Percentiles rank a stretch among this genome's conserved stretches.
These are phyloP conservation scores for Heliamphora pulchella DNA, from an alignment of 179 eudicot genomes.

Conservation along the genomic window DNA sequence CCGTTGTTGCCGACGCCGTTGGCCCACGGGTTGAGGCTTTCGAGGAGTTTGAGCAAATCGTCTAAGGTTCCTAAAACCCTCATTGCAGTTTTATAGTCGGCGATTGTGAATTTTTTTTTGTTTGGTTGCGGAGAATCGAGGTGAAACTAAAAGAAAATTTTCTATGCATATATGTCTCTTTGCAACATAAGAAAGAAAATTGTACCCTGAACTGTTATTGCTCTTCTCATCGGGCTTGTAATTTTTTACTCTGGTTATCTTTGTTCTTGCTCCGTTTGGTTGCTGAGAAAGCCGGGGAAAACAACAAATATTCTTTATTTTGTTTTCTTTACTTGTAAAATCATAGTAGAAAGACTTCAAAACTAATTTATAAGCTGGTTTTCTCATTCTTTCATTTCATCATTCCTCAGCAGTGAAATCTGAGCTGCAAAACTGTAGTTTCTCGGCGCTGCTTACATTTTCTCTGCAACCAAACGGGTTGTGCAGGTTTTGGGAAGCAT, in stretches of 20 bases:
- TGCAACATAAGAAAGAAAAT: not conserved
- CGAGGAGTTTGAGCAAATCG: conserved; percentile 37
- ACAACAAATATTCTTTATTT: not conserved
- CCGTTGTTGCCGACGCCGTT: conserved; percentile 17
- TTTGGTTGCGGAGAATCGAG: not conserved
- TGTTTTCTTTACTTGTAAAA: not conserved
- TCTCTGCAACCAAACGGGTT: not conserved
- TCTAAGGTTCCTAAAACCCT: conserved; percentile 23
- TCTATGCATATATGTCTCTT: not conserved
- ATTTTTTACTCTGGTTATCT: not conserved
- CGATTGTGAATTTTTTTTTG: not conserved
- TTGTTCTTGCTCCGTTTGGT: conserved; percentile 4
- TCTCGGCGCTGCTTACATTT: not conserved
- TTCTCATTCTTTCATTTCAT: not conserved
- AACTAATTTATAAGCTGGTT: not conserved
- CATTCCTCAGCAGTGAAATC: not conserved
- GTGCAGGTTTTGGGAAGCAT: not conserved
- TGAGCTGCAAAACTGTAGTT: not conserved
- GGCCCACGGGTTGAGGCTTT: conserved; percentile 21
- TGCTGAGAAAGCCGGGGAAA: not conserved
- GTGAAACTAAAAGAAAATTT: not conserved
- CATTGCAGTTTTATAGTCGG: not conserved
- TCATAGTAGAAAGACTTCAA: not conserved
- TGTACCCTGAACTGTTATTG: not conserved
- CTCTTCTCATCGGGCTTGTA: not conserved